Evolutionary conservation across 208 protist genomes (phyloP).

Genomic region (Leishmania braziliensis): DNA sequence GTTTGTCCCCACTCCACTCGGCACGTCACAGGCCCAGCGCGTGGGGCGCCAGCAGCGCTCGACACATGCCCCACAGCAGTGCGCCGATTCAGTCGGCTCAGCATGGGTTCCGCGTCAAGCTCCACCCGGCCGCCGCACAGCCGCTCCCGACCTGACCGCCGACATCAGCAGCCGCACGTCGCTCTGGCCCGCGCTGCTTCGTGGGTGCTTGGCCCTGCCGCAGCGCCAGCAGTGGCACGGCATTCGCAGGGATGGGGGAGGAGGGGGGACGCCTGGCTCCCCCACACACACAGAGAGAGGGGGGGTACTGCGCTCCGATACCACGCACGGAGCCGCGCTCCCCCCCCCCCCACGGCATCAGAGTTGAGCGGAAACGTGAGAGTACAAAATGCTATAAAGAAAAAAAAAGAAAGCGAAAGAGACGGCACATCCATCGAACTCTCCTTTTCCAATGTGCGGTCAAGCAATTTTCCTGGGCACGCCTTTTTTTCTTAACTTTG

Average conservation of each 20-base stretch:
- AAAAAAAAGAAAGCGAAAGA: slow-evolving; percentile 15
- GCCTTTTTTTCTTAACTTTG: slow-evolving; percentile 1
- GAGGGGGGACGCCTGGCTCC: background rate
- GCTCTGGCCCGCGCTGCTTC: background rate
- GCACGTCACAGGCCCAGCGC: background rate
- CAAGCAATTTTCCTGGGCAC: background rate
- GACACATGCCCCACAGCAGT: background rate
- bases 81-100: background rate
- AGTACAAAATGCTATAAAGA: slow-evolving; percentile 8
- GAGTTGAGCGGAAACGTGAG: background rate
- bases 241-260: background rate
- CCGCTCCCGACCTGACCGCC: background rate
- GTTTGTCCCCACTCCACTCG: no score
- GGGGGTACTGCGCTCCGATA: background rate
- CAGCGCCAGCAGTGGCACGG: background rate
- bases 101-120: background rate
- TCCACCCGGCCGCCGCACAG: background rate
- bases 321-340: background rate
- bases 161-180: background rate
- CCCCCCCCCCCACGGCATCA: background rate
- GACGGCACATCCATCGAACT: background rate
- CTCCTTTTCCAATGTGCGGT: slow-evolving; percentile 1
- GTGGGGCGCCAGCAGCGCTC: background rate
- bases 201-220: background rate
- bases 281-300: background rate